Percentiles rank a stretch among this genome's conserved stretches.
phyloP scores from a whole-genome alignment of 2,329 filamentous ascomycete species.

The Colletotrichum eremochloae region DNA sequence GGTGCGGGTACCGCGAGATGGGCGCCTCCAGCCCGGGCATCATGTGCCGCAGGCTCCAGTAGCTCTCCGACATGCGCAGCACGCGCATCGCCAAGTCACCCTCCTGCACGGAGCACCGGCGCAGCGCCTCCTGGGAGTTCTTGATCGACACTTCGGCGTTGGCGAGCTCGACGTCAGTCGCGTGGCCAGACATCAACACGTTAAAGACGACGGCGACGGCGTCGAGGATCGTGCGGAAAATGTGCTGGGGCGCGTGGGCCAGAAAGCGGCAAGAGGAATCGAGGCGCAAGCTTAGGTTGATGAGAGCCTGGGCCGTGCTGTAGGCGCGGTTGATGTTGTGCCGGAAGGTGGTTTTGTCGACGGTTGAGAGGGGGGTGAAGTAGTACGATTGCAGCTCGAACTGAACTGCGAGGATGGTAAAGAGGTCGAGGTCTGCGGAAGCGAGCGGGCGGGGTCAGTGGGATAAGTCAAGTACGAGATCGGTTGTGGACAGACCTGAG shows the following conservation, averaged over 20 bases:
- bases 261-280: slow-evolving; percentile 50
- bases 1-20: slow-evolving; percentile 58
- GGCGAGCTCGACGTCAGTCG: slow-evolving; percentile 39
- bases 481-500: slow-evolving; percentile 55
- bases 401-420: slow-evolving; percentile 62
- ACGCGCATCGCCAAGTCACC: slow-evolving; percentile 62
- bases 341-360: slow-evolving; percentile 55
- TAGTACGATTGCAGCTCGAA: slow-evolving; percentile 69
- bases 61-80: slow-evolving; percentile 63
- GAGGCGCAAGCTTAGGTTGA: slow-evolving; percentile 54
- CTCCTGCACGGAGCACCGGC: slow-evolving; percentile 61
- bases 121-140: slow-evolving; percentile 48
- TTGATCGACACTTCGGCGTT: slow-evolving; percentile 39
- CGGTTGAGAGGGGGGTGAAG: slow-evolving; percentile 60
- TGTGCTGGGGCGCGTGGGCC: slow-evolving; percentile 63
- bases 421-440: slow-evolving; percentile 59
- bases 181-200: slow-evolving; percentile 51
- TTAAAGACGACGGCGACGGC: slow-evolving; percentile 55
- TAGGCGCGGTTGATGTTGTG: slow-evolving; percentile 62
- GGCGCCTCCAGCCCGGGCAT: slow-evolving; percentile 56
- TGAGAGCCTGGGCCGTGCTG: slow-evolving; percentile 61
- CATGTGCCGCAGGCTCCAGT: slow-evolving; percentile 57
- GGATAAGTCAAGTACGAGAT: background rate
- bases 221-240: slow-evolving; percentile 61
- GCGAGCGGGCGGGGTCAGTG: background rate